Base-by-base conservation (phyloP, 2,329 filamentous ascomycete species). In the Helminthosporium solani region DNA sequence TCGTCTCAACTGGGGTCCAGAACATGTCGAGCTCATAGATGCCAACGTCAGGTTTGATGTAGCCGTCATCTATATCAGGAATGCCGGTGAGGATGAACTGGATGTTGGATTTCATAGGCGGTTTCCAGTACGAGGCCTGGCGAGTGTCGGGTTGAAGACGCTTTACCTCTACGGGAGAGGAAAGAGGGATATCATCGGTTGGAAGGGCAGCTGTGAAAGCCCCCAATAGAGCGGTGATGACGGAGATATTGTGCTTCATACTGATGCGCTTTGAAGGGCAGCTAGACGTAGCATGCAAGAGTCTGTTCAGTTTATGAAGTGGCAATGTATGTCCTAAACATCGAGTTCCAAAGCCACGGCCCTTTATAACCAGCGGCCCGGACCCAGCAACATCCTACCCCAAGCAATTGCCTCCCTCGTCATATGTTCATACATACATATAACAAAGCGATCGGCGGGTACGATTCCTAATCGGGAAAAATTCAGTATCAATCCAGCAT, bases 11-110 rank as follows among this genome's bases (percentile, higher is more conserved):
- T 1, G 56, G 52, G n/a, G 54, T 59, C 44, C 54, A 57, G 35
- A 59, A 59, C 53, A 59, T 57, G 40, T 59, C 56, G 23, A 59
- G 34, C 25, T 59, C 56, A 36, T 57, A 59, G 35, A 59, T 53
- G 18, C 56, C 56, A 2, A 47, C 42, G 18, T 52, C 42, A 6
- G 56, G 56, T 7, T 38, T 40, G 42, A 59, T 59, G 42, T 48
- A 57, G 39, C 44, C 46, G 3, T 53, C 50, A 27, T 57, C 56
- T 14, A 59, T 48, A 33, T 57, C 56, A 1, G 56, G 56, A 16
- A 57, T 59, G 3, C 56, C 56, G 1, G 53, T 55, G 14, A 59
- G 50, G 21, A 59, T 53, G 46, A 57, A 59, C 35, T 59, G 56
- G 36, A 58, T 58, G 33, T 49, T 44, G 20, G 55, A 58, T 40